These are phyloP conservation scores for Suhomyces maxii DNA, from an alignment of 1,139 yeast genomes.

Conservation along the genomic window DNA sequence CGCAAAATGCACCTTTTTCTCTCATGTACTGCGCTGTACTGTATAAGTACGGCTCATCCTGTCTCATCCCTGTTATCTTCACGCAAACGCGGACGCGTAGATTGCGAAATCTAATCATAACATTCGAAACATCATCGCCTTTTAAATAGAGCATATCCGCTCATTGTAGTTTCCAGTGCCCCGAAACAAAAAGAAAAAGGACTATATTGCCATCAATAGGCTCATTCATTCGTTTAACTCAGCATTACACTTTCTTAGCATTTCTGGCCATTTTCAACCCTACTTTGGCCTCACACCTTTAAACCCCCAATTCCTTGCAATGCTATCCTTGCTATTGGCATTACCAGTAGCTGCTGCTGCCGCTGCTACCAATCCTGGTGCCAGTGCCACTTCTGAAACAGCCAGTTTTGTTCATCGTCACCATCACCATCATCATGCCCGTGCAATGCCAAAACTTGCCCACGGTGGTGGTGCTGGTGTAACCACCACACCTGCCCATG, in stretches of 20 bases:
- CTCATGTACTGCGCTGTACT: no score
- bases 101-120: background rate
- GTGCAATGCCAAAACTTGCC: conserved; percentile 4
- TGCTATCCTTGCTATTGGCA: background rate
- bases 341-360: background rate
- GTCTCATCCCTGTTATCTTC: background rate
- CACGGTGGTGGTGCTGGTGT: background rate
- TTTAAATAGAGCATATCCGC: background rate
- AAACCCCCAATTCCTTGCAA: no score
- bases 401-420: conserved; percentile 1
- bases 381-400: no score
- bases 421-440: conserved; percentile 3
- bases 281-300: background rate
- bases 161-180: no score
- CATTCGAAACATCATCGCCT: background rate
- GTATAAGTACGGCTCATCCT: no score
- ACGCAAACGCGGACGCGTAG: background rate
- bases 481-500: background rate
- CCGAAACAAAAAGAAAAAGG: no score
- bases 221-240: no score
- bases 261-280: no score
- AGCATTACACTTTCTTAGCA: no score
- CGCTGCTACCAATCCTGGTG: no score
- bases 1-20: no score
- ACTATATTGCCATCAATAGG: no score